Base-by-base conservation (phyloP, 1,284 basidiomycete genomes). In the Boletus albobrunnescens region DNA sequence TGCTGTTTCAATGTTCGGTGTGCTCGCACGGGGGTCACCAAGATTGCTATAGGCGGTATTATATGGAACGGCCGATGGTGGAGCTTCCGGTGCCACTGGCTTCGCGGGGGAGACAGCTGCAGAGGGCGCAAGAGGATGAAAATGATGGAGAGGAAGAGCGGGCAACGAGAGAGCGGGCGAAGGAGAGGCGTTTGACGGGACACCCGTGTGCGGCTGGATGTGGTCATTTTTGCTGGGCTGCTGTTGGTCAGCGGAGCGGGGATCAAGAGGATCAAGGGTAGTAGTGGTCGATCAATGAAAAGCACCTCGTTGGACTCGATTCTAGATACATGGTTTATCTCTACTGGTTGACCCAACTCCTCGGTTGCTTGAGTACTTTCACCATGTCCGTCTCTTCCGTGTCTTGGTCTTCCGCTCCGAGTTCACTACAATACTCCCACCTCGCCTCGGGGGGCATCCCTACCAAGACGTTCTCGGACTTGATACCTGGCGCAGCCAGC, bases 401-500 rank as follows among this genome's bases (percentile, higher is more conserved):
- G 1, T 79, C 82, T 27, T 53, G 46, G 53, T 79, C 78, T 30
- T 79, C 73, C 16, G 70, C 71, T 3, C 85, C 89, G 55, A 93
- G 63, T 19, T 91, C 84, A 27, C 77, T 80, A 77, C 84, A 84
- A 67, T 96, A 97, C 69, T 96, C 93, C 92, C 93, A 95, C 49
- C 91, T 75, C 26, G 89, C 91, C 2, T 80, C 84, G 68, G 94
- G 85, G 0, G 93, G 93, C 55, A 96, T 66, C 60, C 83, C 88
- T 82, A 93, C 91, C 55, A 94, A 69, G 44, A 95, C 91, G 61
- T 87, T 93, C 73, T 96, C 93, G 10, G 92, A 83, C 53, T 88
- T 74, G 20, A 91, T 86, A 4, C 90, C 91, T 9, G 92, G 92
- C 2, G 91, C 88, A 70, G 81, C 82, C 53, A 96, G 72, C 13